phyloP scores from a whole-genome alignment of 192 early-diverging fungal species.

The Paraglomus brasilianum region DNA sequence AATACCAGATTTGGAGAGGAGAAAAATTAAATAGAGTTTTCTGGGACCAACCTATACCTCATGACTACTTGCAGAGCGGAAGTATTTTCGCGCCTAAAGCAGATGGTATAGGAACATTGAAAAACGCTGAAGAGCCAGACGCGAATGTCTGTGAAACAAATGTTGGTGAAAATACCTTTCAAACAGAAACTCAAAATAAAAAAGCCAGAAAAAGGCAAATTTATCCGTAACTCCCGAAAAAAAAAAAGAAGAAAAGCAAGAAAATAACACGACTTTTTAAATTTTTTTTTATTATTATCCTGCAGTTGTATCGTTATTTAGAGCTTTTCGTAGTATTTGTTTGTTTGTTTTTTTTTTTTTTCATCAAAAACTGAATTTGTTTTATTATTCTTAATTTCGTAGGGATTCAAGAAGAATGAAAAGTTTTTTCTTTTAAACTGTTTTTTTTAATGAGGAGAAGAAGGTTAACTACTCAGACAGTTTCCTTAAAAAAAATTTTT shows the following conservation, averaged over 20 bases:
- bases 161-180: not conserved
- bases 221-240: not conserved
- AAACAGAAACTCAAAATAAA: not conserved
- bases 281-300: not conserved
- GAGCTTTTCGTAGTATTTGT: too few relatives aligned
- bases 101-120: not conserved
- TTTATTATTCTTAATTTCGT: too few relatives aligned
- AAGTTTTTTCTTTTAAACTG: too few relatives aligned
- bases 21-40: not conserved
- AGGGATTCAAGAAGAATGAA: too few relatives aligned
- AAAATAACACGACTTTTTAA: not conserved
- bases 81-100: not conserved
- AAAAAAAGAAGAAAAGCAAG: conserved; percentile 11
- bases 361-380: too few relatives aligned
- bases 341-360: too few relatives aligned
- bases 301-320: not conserved
- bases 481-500: too few relatives aligned
- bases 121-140: too few relatives aligned
- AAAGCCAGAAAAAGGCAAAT: not conserved
- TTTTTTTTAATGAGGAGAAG: too few relatives aligned
- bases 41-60: not conserved
- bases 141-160: too few relatives aligned
- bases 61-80: not conserved
- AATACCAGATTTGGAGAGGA: not conserved
- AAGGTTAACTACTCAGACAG: too few relatives aligned